Conservation (phyloP, 2,329 filamentous ascomycete genomes). For the Aureobasidium sp. region DNA sequence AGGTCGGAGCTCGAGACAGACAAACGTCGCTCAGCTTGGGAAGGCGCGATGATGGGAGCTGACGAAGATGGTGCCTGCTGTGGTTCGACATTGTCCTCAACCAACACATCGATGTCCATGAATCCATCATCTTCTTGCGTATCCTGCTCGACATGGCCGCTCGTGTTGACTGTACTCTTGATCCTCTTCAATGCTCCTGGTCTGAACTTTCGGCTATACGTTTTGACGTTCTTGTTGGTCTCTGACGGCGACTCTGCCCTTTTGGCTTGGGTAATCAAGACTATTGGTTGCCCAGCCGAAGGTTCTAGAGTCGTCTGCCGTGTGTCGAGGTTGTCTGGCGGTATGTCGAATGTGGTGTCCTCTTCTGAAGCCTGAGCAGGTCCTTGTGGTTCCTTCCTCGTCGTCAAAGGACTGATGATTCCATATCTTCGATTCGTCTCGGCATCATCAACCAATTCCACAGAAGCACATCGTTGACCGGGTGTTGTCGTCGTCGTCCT, state of each 20-base stretch:
- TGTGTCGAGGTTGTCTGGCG: not conserved
- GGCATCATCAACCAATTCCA: not conserved
- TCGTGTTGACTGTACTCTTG: not conserved
- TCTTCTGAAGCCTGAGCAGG: not conserved
- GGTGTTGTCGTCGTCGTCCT: not conserved
- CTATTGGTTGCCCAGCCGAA: not conserved
- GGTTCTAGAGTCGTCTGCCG: not conserved
- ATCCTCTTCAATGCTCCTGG: not conserved
- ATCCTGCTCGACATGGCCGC: not conserved
- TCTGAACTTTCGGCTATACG: constrained; percentile 1
- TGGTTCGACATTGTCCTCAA: not conserved
- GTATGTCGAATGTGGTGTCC: not conserved
- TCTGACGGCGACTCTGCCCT: not conserved
- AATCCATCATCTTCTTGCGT: not conserved
- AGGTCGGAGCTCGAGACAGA: constrained; percentile 10
- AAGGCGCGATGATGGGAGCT: constrained; percentile 20
- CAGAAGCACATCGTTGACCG: not conserved
- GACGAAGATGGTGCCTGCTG: constrained; percentile 16
- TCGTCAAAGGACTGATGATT: no score
- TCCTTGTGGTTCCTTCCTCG: not conserved
- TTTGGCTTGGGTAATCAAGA: constrained; percentile 4
- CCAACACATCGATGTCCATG: constrained; percentile 1
- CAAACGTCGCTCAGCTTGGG: constrained; percentile 14
- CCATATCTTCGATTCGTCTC: not conserved
- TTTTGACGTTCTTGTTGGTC: not conserved